These are phyloP conservation scores for Suillus hirtellus DNA, from an alignment of 768 basidiomycete species.

Conservation along the genomic window DNA sequence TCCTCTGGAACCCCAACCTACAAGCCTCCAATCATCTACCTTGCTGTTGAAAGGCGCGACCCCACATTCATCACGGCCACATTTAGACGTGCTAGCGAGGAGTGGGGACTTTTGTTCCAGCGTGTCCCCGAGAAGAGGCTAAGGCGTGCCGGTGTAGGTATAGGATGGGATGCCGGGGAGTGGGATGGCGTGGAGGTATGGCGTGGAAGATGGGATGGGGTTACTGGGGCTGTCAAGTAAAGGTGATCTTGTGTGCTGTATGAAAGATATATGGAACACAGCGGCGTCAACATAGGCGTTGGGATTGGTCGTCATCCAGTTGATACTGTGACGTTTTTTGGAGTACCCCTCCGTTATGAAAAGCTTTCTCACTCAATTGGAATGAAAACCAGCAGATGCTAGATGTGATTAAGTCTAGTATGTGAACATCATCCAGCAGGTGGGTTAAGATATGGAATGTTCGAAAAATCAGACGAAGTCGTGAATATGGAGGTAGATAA, in stretches of 20 bases:
- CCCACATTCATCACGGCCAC: conserved; percentile 59
- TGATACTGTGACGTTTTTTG: background rate
- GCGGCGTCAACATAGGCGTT: too few species aligned
- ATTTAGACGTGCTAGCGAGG: conserved; percentile 52
- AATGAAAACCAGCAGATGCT: conserved; percentile 3
- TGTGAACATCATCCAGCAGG: background rate
- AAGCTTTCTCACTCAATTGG: background rate
- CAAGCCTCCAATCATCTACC: conserved; percentile 31
- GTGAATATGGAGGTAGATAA: background rate
- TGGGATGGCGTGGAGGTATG: conserved; percentile 87
- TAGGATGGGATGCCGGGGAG: conserved; percentile 63
- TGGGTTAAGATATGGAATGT: background rate
- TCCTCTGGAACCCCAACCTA: background rate
- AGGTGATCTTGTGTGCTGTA: background rate
- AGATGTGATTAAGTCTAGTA: conserved; percentile 5
- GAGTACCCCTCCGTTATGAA: background rate
- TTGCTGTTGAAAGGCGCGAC: conserved; percentile 78
- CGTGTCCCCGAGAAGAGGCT: conserved; percentile 63
- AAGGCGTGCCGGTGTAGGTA: conserved; percentile 54
- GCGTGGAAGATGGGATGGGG: conserved; percentile 34
- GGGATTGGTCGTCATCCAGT: background rate
- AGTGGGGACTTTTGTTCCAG: conserved; percentile 58
- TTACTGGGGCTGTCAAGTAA: background rate
- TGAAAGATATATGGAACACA: background rate
- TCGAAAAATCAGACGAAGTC: conserved; percentile 3